Evolutionary conservation across 23 red algal species (phyloP).

Genomic region (Gracilariopsis chorda): DNA sequence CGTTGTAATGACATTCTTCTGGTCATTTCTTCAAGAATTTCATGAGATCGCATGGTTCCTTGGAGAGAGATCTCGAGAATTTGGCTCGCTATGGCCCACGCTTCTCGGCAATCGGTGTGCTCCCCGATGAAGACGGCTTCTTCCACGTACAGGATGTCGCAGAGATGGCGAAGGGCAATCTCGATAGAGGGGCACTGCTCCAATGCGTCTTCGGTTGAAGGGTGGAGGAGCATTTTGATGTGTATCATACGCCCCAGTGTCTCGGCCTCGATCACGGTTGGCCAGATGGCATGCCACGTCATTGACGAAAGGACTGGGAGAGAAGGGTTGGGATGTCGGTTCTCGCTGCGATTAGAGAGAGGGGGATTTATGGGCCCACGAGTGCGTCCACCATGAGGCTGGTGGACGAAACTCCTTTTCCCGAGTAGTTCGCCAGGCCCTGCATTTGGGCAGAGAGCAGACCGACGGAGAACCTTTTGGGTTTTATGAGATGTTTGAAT

Average conservation of each 20-base stretch:
- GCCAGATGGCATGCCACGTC: not conserved
- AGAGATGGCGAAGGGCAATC: not conserved
- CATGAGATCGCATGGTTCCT: not conserved
- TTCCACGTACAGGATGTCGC: not conserved
- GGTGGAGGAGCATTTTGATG: not conserved
- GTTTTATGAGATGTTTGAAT: too few relatives aligned
- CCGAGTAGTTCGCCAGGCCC: too few relatives aligned
- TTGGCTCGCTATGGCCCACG: not conserved
- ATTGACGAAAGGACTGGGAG: not conserved
- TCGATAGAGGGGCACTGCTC: not conserved
- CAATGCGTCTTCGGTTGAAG: not conserved
- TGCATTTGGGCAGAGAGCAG: too few relatives aligned
- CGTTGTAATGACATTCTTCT: not conserved
- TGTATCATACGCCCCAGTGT: conserved; percentile 4
- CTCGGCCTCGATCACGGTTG: not conserved
- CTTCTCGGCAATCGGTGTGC: not conserved
- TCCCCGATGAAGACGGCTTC: not conserved
- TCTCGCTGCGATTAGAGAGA: too few relatives aligned
- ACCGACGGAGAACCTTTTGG: too few relatives aligned
- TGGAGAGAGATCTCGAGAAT: not conserved
- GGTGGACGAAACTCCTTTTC: too few relatives aligned
- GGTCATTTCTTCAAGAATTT: not conserved
- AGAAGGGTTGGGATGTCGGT: not conserved
- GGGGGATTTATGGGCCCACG: too few relatives aligned
- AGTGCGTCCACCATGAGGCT: too few relatives aligned